A percentile compares a stretch with the other conserved stretches of the same genome.
phyloP scores from a whole-genome alignment of 179 eudicot species.

The Beta macrorhiza region DNA sequence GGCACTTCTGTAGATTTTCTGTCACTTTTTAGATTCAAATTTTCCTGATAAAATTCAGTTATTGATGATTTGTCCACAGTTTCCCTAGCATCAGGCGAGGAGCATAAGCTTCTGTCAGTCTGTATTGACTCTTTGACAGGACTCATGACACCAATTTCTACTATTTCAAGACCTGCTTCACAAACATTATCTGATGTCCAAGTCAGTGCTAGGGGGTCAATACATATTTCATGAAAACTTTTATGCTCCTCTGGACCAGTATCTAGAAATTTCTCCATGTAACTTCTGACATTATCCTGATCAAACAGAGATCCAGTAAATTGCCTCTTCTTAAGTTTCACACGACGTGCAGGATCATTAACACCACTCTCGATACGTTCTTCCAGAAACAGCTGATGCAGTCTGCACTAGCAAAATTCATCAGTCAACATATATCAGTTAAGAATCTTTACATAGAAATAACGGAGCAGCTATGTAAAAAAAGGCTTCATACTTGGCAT shows the following conservation, averaged over 20 bases:
- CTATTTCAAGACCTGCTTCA: conserved; percentile 51
- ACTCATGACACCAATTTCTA: conserved; percentile 46
- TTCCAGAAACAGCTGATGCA: conserved; percentile 86
- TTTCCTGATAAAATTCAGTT: conserved; percentile 20
- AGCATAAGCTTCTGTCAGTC: conserved; percentile 38
- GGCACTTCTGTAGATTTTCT: conserved; percentile 26
- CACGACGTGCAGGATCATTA: conserved; percentile 67
- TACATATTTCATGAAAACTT: conserved; percentile 48
- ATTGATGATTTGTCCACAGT: conserved; percentile 33
- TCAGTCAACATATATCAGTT: conserved; percentile 20
- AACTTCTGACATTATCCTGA: conserved; percentile 58
- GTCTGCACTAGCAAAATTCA: conserved; percentile 46
- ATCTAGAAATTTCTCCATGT: conserved; percentile 76
- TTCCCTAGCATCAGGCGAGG: conserved; percentile 43
- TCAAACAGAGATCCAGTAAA: conserved; percentile 66
- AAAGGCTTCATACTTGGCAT: conserved; percentile 69
- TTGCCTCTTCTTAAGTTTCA: conserved; percentile 79
- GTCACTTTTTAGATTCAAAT: conserved; percentile 32
- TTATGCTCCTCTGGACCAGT: conserved; percentile 56
- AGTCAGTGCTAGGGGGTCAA: conserved; percentile 43
- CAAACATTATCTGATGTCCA: conserved; percentile 35
- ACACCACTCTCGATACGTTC: conserved; percentile 73
- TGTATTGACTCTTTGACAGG: conserved; percentile 40
- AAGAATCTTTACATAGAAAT: neutral
- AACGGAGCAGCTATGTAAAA: conserved; percentile 7